These are phyloP conservation scores for Scleroderma bovista DNA, from an alignment of 768 basidiomycete species.

Conservation along the genomic window DNA sequence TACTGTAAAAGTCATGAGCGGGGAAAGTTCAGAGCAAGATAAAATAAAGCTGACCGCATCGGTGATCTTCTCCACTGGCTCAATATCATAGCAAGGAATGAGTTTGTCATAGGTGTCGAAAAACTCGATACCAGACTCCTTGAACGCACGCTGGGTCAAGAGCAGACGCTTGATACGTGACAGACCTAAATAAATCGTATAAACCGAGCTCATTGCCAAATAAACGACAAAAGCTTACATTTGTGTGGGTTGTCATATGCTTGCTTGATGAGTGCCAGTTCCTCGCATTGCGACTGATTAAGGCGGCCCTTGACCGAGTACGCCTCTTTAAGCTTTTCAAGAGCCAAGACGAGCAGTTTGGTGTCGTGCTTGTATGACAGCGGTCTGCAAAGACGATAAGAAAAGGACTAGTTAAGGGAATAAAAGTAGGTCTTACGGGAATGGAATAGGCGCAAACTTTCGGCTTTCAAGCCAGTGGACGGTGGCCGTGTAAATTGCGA, in stretches of 20 bases:
- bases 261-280: conserved; percentile 96
- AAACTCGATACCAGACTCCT: conserved; percentile 95
- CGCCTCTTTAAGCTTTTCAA: conserved; percentile 98
- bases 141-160: conserved; percentile 96
- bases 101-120: conserved; percentile 98
- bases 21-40: not conserved
- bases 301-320: conserved; percentile 97
- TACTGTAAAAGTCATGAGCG: conserved; percentile 44
- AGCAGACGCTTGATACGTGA: conserved; percentile 97
- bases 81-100: conserved; percentile 98
- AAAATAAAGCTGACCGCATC: conserved; percentile 64
- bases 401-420: conserved; percentile 3
- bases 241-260: conserved; percentile 99
- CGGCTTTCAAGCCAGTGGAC: conserved; percentile 98
- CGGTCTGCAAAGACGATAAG: conserved; percentile 44
- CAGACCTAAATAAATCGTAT: conserved; percentile 43
- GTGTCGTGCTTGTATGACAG: conserved; percentile 99
- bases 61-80: conserved; percentile 99
- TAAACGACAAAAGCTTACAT: conserved; percentile 42
- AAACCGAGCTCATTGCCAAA: not conserved
- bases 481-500: conserved; percentile 97
- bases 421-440: conserved; percentile 58
- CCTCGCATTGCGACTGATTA: conserved; percentile 97
- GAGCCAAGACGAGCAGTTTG: conserved; percentile 90
- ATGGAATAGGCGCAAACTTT: conserved; percentile 98